Percentiles rank a stretch among this genome's conserved stretches.
These are phyloP conservation scores for Lupinus albus DNA, from an alignment of 306 rosid genomes.

Conservation along the genomic window DNA sequence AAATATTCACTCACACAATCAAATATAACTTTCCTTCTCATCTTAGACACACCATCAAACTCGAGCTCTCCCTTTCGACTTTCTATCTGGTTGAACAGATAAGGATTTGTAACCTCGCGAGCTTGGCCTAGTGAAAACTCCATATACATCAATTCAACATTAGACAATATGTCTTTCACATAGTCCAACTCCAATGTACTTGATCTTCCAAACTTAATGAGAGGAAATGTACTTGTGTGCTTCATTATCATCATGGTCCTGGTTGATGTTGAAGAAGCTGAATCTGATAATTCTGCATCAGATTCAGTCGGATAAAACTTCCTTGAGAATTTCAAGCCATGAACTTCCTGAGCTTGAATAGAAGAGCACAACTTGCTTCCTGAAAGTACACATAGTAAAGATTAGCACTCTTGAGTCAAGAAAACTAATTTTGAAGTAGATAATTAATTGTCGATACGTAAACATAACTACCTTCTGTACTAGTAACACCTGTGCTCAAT, in stretches of 20 bases:
- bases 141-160: slow-evolving; percentile 69
- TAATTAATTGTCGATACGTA: background rate
- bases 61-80: slow-evolving; percentile 49
- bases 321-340: slow-evolving; percentile 51
- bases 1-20: slow-evolving; percentile 76
- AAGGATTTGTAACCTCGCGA: slow-evolving; percentile 56
- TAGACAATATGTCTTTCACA: slow-evolving; percentile 63
- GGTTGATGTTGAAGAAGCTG: slow-evolving; percentile 74
- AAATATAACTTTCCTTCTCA: slow-evolving; percentile 63
- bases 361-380: slow-evolving; percentile 75
- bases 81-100: slow-evolving; percentile 70
- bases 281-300: slow-evolving; percentile 77
- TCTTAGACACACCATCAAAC: slow-evolving; percentile 41
- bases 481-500: slow-evolving; percentile 55
- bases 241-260: slow-evolving; percentile 43
- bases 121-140: slow-evolving; percentile 66
- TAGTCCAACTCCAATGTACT: slow-evolving; percentile 71
- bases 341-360: slow-evolving; percentile 59
- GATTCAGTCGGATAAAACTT: slow-evolving; percentile 53
- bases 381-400: slow-evolving; percentile 42
- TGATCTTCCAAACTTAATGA: slow-evolving; percentile 40
- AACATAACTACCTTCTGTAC: slow-evolving; percentile 61
- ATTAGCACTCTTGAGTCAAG: slow-evolving; percentile 27
- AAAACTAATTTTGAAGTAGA: slow-evolving; percentile 9
- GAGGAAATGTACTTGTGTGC: slow-evolving; percentile 33